Evolutionary conservation across 192 early-diverging fungal genomes (phyloP), one percentile per base, ranked within the genome.

Genomic region (Physocladia obscura): DNA sequence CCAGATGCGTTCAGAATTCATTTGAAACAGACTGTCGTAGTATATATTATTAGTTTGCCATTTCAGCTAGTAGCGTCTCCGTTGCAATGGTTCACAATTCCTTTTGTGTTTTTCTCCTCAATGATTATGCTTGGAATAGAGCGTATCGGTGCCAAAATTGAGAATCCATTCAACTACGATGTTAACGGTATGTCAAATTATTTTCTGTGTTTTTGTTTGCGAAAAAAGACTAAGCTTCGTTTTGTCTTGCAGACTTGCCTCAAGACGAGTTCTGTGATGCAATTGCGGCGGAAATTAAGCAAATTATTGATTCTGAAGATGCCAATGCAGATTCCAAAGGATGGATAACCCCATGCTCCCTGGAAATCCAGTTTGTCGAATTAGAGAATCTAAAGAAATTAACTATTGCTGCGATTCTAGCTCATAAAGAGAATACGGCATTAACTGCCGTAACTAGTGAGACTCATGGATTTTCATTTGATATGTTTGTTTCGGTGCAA

Each of bases 1-100:
- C 90, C 90, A 6, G 64, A 82, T 52, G 89, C 88, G 37, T 90
- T 89, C 74, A 80, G 75, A 26, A 83, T 90, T 74, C 88, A 89
- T 75, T 71, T 91, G 55, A 87, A 87, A 65, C 88, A 90, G 70
- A 89, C 80, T 29, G 74, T 90, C 1, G 65, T 84, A 19, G 52
- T 89, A 3, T 90, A 89, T 60, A 77, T 87, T 39, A 44, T 88
- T 27, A 73, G 82, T 4, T 50, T 90, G 5, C 89, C 89, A 13
- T 90, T 90, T 64, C 86, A 89, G 48, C 55, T 89, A 2, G 0
- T 67, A 62, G 6, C 52, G 64, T 11, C 40, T 90, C 17, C n/a
- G n/a, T n/a, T n/a, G n/a, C n/a, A n/a, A n/a, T 85, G 80, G 50
- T 57, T 81, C 32, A 84, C 89, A 44, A 85, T 92, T 40, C 79